Percentiles rank a stretch among this genome's conserved stretches.
Evolutionary conservation across 129 eudicot genomes (phyloP).

Genomic region (Saposhnikovia divaricata): DNA sequence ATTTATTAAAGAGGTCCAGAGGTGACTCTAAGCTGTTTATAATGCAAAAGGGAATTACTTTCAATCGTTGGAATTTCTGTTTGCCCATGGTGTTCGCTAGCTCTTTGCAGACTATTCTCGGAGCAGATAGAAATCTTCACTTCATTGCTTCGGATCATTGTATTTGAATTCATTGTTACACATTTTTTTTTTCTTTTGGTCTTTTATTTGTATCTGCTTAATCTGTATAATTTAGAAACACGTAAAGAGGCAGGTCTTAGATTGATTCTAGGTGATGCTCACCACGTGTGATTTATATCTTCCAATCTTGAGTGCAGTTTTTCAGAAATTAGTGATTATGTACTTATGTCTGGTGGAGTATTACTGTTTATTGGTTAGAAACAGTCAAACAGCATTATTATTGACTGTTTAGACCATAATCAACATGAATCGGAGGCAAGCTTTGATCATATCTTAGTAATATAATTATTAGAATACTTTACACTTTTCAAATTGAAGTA

Average conservation of each 20-base stretch:
- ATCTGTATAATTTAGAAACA: background rate
- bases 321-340: background rate
- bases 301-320: background rate
- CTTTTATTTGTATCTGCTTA: background rate
- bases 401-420: too few relatives aligned
- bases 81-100: background rate
- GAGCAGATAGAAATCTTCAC: background rate
- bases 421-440: too few relatives aligned
- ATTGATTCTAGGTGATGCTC: background rate
- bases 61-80: too few relatives aligned
- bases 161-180: background rate
- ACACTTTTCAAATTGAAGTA: too few relatives aligned
- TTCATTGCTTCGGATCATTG: background rate
- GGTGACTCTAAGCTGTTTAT: constrained; percentile 16
- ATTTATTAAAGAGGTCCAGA: constrained; percentile 50
- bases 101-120: background rate
- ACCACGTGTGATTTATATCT: background rate
- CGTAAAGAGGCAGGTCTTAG: background rate
- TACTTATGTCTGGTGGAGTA: background rate
- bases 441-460: too few relatives aligned
- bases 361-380: background rate
- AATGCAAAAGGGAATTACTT: background rate
- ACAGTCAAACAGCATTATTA: too few relatives aligned
- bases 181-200: background rate
- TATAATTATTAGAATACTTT: too few relatives aligned